phyloP scores from a whole-genome alignment of 2,329 filamentous ascomycete genomes.

The Thermoascus crustaceus region DNA sequence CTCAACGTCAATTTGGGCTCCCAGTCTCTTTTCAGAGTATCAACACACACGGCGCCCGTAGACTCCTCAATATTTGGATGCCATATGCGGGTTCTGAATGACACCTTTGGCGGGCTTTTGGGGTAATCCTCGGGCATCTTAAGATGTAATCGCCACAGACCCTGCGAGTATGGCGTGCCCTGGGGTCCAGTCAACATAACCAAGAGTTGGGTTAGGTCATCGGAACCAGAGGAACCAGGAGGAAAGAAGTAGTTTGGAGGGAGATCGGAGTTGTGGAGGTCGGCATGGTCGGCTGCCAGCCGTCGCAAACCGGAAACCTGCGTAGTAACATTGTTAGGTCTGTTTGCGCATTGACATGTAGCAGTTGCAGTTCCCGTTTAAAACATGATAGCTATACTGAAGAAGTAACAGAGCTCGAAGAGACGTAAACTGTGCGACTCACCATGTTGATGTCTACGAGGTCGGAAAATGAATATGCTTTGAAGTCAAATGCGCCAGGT shows the following conservation, averaged over 20 bases:
- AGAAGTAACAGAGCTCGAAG: no score
- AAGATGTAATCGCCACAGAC: constrained; percentile 53
- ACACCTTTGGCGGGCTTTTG: constrained; percentile 44
- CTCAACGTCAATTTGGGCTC: constrained; percentile 48
- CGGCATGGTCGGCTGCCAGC: constrained; percentile 52
- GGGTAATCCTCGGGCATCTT: constrained; percentile 52
- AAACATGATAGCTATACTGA: no score
- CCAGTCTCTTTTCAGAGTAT: constrained; percentile 59
- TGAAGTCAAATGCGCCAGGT: no score
- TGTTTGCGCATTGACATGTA: no score
- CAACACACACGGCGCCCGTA: constrained; percentile 56
- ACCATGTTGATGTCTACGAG: no score
- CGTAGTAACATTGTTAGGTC: background rate
- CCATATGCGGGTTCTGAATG: constrained; percentile 54
- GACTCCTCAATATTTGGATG: constrained; percentile 57
- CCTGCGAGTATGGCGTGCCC: constrained; percentile 52
- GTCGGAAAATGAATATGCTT: no score
- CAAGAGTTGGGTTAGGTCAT: constrained; percentile 51
- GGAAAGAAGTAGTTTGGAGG: constrained; percentile 57
- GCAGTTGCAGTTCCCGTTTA: no score
- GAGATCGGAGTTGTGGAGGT: constrained; percentile 46
- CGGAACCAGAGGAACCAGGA: constrained; percentile 29
- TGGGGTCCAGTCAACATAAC: constrained; percentile 52
- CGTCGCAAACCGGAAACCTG: constrained; percentile 43
- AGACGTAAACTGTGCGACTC: no score